Evolutionary conservation across 306 rosid genomes (phyloP), one percentile per base, ranked within the genome.

Genomic region (Lathyrus tuberosus): DNA sequence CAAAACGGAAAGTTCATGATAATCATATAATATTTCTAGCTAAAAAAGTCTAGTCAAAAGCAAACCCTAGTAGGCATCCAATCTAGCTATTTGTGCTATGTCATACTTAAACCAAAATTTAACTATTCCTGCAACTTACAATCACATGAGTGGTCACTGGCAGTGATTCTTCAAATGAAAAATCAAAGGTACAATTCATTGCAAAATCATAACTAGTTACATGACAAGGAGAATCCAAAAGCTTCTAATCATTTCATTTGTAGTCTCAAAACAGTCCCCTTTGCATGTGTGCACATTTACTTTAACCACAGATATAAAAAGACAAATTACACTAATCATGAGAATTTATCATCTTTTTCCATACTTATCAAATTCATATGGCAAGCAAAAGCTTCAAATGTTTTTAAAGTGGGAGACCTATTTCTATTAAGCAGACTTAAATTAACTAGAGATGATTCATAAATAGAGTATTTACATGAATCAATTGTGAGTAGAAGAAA

Each of bases 51-150:
- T 6, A 11, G 61, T 47, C 17, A 8, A 59, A 17, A 63, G 31
- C 69, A 38, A 48, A 43, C 14, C 41, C 51, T 57, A 66, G 51
- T n/a, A 53, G 62, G 46, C 11, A 67, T 67, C 24, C 63, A 67
- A 47, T 20, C 35, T 14, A 33, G 47, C 5, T n/a, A 66, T 43
- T 17, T 31, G 30, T 63, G 18, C 70, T 49, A 52, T 8, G 12
- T 35, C 60, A 75, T 76, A 48, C 64, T 58, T 24, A 9, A 43
- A 41, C 43, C 8, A 30, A 52, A 42, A 26, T 46, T 58, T 71
- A 78, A 54, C 46, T 57, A 51, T 43, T 63, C 62, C 72, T 7
- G 20, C 40, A 63, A 63, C 67, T 15, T 43, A 72, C 64, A 20
- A 62, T 61, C 78, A 40, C 20, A 53, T 51, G 5, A 20, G 24